Evolutionary conservation across 2,329 filamentous ascomycete genomes (phyloP), one percentile per base, ranked within the genome.

Genomic region (Arthroderma sp.): DNA sequence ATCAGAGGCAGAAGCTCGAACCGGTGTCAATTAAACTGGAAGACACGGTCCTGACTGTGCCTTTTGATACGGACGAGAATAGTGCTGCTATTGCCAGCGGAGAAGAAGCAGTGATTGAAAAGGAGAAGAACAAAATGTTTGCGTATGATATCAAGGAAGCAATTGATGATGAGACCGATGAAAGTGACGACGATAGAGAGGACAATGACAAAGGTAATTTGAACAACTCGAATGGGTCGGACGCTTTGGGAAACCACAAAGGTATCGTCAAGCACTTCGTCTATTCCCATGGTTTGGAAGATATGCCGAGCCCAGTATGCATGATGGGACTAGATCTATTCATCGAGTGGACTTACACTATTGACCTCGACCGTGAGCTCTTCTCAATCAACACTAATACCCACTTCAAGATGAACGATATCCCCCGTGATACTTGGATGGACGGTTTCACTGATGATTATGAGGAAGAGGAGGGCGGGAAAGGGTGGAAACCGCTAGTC

Each of bases 281-380:
- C 15, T 22, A 22, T 22, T 22, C 3, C 15, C 15, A 22, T 22
- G 15, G 15, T 22, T 22, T 22, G 15, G 15, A 22, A 22, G 15
- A 22, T 22, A 30, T 42, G 8, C 30, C 40, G 6, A 32, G 10
- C n/a, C 5, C 31, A 6, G 11, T 28, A 8, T 32, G 40, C 15
- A 31, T 34, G 11, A 27, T 28, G 10, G 6, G 29, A 10, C 33
- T 34, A 7, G 31, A 22, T 6, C 7, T 36, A 6, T 33, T 33
- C 27, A 42, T 36, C 11, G 32, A 42, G 27, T 42, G 40, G 40
- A n/a, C 36, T 22, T 42, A 33, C 31, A 8, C 36, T n/a, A 42
- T 42, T 6, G 40, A 42, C 11, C 40, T 42, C 29, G 40, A 42
- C 11, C 5, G 36, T 22, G 30, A 42, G 27, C 10, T 27, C 9